Evolutionary conservation across 2,329 filamentous ascomycete genomes (phyloP).

Genomic region (Aureobasidium sp.): DNA sequence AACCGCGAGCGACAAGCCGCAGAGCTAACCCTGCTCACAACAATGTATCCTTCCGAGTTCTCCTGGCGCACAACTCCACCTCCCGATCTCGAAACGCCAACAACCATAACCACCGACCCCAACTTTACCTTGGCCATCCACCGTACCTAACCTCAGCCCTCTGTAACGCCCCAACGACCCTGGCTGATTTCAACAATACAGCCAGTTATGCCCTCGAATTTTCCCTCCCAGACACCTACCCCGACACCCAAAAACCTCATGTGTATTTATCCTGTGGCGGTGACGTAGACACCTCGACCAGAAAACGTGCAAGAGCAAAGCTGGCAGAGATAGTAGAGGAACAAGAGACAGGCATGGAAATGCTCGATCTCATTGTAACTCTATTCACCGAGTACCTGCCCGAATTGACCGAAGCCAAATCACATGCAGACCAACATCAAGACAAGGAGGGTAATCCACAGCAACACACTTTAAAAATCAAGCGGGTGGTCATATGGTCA

Average conservation of each 20-base stretch:
- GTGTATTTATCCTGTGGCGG: slow-evolving; percentile 16
- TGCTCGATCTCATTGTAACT: slow-evolving; percentile 16
- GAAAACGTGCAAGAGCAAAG: slow-evolving; percentile 15
- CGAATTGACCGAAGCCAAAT: background rate
- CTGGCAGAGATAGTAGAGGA: slow-evolving; percentile 4
- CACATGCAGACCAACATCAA: background rate
- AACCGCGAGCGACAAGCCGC: slow-evolving; percentile 16
- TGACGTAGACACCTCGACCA: slow-evolving; percentile 12
- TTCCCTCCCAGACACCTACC: slow-evolving; percentile 16
- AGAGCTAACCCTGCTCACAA: slow-evolving; percentile 17
- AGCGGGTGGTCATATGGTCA: slow-evolving; percentile 18
- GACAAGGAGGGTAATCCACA: background rate
- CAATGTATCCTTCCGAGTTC: slow-evolving; percentile 20
- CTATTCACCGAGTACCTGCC: slow-evolving; percentile 1
- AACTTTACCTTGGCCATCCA: slow-evolving; percentile 12
- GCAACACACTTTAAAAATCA: slow-evolving; percentile 2
- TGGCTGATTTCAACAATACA: slow-evolving; percentile 15
- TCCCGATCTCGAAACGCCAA: background rate
- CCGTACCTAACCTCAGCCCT: slow-evolving; percentile 4
- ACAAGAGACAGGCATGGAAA: slow-evolving; percentile 12
- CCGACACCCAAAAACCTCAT: slow-evolving; percentile 10
- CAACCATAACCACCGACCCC: slow-evolving; percentile 4
- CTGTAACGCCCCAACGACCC: background rate
- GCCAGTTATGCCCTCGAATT: slow-evolving; percentile 17
- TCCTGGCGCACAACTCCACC: slow-evolving; percentile 14